These are phyloP conservation scores for Halophytophthora batemanensis DNA, from an alignment of 352 stramenopile species.

Conservation along the genomic window DNA sequence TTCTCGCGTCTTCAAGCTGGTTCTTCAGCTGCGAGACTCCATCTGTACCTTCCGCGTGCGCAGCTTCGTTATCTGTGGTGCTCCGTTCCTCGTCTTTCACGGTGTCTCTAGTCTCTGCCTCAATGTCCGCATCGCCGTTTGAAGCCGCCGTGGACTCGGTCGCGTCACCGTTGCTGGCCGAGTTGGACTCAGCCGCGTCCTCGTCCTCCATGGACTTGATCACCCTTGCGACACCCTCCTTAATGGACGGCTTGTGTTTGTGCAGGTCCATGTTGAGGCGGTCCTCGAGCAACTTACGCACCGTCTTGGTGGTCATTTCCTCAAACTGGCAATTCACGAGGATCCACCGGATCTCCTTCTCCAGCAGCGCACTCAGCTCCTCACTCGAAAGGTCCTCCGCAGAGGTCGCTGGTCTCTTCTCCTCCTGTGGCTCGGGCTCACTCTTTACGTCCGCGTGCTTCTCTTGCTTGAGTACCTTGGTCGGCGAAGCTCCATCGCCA, in stretches of 20 bases:
- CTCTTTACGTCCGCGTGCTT: slow-evolving; percentile 37
- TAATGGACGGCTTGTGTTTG: slow-evolving; percentile 73
- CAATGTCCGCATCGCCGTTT: too few species aligned
- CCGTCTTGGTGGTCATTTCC: slow-evolving; percentile 81
- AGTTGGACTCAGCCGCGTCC: slow-evolving; percentile 17
- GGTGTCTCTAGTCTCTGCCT: slow-evolving; percentile 11
- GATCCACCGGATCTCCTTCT: slow-evolving; percentile 81
- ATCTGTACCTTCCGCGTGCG: not conserved
- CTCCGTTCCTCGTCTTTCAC: slow-evolving; percentile 19
- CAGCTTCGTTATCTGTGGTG: slow-evolving; percentile 5
- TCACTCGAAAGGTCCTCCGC: slow-evolving; percentile 33
- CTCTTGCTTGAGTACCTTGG: slow-evolving; percentile 48
- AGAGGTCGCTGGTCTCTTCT: slow-evolving; percentile 27
- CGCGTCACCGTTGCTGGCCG: slow-evolving; percentile 19
- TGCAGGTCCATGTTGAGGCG: slow-evolving; percentile 68
- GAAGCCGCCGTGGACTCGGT: too few species aligned
- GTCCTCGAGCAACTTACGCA: slow-evolving; percentile 71
- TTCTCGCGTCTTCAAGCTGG: slow-evolving; percentile 35
- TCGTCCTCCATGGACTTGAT: slow-evolving; percentile 76
- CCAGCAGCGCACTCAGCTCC: slow-evolving; percentile 49
- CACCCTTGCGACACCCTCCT: slow-evolving; percentile 68
- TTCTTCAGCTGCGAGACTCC: slow-evolving; percentile 14
- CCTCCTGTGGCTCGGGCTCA: slow-evolving; percentile 8
- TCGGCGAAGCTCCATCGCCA: slow-evolving; percentile 12
- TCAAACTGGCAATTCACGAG: slow-evolving; percentile 75